phyloP scores from a whole-genome alignment of 2,329 filamentous ascomycete species.

The Aspergillus sp. region DNA sequence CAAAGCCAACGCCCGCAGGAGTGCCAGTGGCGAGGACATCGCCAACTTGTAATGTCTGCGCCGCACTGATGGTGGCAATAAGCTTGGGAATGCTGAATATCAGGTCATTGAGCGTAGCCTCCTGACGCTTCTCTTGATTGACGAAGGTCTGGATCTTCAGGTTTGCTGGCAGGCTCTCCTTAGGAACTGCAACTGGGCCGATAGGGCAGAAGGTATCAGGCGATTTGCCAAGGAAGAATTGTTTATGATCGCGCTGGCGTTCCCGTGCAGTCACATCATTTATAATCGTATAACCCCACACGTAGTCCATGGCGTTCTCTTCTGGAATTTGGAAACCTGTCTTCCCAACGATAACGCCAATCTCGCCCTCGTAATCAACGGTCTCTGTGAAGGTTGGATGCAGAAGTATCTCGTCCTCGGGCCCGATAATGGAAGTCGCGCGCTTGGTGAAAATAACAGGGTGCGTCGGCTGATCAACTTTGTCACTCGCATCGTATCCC shows the following conservation, averaged over 20 bases:
- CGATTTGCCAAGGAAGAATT: slow-evolving; percentile 60
- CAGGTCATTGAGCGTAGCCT: slow-evolving; percentile 49
- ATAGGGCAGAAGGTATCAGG: slow-evolving; percentile 58
- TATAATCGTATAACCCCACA: slow-evolving; percentile 59
- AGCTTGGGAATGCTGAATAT: slow-evolving; percentile 52
- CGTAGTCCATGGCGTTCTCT: slow-evolving; percentile 49
- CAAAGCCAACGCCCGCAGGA: slow-evolving; percentile 50
- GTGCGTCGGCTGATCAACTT: background rate
- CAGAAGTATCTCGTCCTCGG: too few relatives aligned
- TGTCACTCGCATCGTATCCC: too few relatives aligned
- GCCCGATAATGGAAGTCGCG: too few relatives aligned
- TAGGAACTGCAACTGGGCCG: slow-evolving; percentile 54
- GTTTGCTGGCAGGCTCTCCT: slow-evolving; percentile 43
- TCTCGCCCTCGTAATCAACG: too few relatives aligned
- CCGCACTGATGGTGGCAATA: slow-evolving; percentile 49
- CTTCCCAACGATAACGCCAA: slow-evolving; percentile 47
- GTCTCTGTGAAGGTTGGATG: too few relatives aligned
- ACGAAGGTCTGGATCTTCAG: slow-evolving; percentile 47
- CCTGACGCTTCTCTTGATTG: slow-evolving; percentile 53
- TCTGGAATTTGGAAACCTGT: slow-evolving; percentile 46
- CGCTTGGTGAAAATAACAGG: too few relatives aligned
- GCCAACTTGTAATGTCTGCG: slow-evolving; percentile 52
- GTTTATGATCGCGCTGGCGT: slow-evolving; percentile 58
- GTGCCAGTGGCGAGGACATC: slow-evolving; percentile 55
- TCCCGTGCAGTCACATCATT: slow-evolving; percentile 59